phyloP scores from a whole-genome alignment of 169 alveolate genomes.

The Plasmodium sp. region DNA sequence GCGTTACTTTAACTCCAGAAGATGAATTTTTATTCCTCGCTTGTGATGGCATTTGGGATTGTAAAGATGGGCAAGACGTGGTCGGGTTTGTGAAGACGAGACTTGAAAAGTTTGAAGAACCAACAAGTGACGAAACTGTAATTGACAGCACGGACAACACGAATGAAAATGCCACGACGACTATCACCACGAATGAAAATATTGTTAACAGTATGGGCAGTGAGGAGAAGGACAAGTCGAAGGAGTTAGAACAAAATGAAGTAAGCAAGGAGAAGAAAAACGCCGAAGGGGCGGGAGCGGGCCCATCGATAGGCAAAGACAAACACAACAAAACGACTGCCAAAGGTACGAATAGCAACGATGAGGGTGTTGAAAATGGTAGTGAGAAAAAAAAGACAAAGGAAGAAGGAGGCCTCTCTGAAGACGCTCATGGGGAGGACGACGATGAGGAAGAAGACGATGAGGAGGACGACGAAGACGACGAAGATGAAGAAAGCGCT shows the following conservation, averaged over 20 bases:
- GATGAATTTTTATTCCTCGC: conserved; percentile 97
- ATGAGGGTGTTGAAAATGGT: background rate
- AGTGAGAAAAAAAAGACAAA: background rate
- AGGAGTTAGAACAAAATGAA: background rate
- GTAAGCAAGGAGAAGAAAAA: conserved; percentile 4
- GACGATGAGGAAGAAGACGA: background rate
- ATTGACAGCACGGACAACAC: background rate
- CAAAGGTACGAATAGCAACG: background rate
- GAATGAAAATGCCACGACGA: background rate
- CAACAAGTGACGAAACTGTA: background rate
- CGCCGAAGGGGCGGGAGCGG: background rate
- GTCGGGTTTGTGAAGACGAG: conserved; percentile 89
- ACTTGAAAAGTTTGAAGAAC: conserved; percentile 48
- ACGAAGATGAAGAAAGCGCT: background rate
- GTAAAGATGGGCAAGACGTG: conserved; percentile 93
- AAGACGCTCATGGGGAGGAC: background rate
- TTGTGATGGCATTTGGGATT: conserved; percentile 99
- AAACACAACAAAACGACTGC: background rate
- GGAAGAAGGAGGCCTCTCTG: background rate
- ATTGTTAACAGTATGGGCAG: conserved; percentile 32
- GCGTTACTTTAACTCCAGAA: conserved; percentile 85
- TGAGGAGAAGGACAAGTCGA: conserved; percentile 28
- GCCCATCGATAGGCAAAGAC: background rate
- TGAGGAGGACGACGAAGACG: background rate
- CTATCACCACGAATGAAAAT: conserved; percentile 16